Evolutionary conservation across 352 stramenopile genomes (phyloP), one percentile per base, ranked within the genome.

Genomic region (Phytophthora constricta): DNA sequence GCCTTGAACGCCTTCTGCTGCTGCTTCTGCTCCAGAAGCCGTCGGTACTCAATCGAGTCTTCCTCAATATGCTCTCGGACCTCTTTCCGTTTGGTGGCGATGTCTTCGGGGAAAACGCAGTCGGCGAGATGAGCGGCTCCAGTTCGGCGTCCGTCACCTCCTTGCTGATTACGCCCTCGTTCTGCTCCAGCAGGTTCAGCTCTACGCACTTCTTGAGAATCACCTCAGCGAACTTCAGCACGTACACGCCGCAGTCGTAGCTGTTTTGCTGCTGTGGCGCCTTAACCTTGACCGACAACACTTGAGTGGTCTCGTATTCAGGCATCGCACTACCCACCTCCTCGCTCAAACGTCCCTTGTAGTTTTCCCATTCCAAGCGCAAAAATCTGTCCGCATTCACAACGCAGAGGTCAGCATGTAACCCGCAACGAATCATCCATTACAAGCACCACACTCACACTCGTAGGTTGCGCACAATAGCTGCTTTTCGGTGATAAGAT

Each of bases 181-280:
- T 72, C 14, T 49, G 58, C 49, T 57, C 51, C 34, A 80, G 23
- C 19, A 76, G 19, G 2, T 39, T 28, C 10, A 72, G 23, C 2
- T 67, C 42, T 47, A 77, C 22, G 52, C 77, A 85, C 20, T 83
- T 86, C 3, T 70, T 55, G 33, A 91, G 26, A 1, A 91, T 84
- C 65, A 83, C 76, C 20, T 90, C 72, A 8, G 78, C 82, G 23
- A 85, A 82, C 61, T 87, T 85, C 25, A 92, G 47, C 34, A 89
- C 72, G 57, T 87, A 91, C 22, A 91, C 84, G 14, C 86, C 80
- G 37, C 77, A 92, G 46, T 92, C 83, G 42, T 82, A 89, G 48
- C 68, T 74, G 54, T 93, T 91, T 20, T 87, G 71, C 58, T 93
- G 83, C 22, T 65, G 68, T 37, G 85, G 82, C 1, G 66, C 57